Base-by-base conservation (phyloP, 2,329 filamentous ascomycete genomes). In the Ilyonectria sp. region DNA sequence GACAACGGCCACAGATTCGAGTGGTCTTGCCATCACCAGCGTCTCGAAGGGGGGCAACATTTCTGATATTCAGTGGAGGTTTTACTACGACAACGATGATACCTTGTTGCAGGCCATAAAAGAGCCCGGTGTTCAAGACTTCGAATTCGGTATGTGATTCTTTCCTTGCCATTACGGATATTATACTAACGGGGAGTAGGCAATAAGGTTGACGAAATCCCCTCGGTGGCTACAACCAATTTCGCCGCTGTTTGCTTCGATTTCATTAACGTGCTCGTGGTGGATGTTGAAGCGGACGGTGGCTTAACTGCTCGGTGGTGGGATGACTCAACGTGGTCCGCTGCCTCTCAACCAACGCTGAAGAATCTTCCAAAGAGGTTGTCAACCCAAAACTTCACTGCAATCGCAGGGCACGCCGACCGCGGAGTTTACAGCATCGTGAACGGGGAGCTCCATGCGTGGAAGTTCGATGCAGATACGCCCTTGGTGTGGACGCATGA, bases 81-180 rank as follows among this genome's bases (percentile, higher is more conserved):
- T 55, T 17, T 62, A 62, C 31, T 62, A 55, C 17, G 60, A 62
- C 15, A 55, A 54, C 43, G 56, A 52, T 3, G n/a, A 35, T 2
- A 23, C 33, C 8, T n/a, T 62, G 9, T 15, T 15, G 19, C 52
- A 62, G 23, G 53, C 23, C n/a, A 19, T 44, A 33, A 19, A n/a
- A 19, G 26, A 46, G 4, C 21, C 19, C 2, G 49, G 54, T 31
- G n/a, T 61, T 37, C 49, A 6, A 17, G 49, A 26, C 37, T 46
- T 15, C 15, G 31, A 19, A 49, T 26, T 54, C 29, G 26, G 58
- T 61, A 46, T 6, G 35, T 19, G 4, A n/a, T 7, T 8, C 31
- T 2, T 26, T 26, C 23, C 6, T 1, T 15, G 2, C 8, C 10
- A 31, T 15, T 29, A 17, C 17, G 5, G 31, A 19, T n/a, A 8